Conservation (phyloP, 2,329 filamentous ascomycete genomes). For the Diaporthe sp. region DNA sequence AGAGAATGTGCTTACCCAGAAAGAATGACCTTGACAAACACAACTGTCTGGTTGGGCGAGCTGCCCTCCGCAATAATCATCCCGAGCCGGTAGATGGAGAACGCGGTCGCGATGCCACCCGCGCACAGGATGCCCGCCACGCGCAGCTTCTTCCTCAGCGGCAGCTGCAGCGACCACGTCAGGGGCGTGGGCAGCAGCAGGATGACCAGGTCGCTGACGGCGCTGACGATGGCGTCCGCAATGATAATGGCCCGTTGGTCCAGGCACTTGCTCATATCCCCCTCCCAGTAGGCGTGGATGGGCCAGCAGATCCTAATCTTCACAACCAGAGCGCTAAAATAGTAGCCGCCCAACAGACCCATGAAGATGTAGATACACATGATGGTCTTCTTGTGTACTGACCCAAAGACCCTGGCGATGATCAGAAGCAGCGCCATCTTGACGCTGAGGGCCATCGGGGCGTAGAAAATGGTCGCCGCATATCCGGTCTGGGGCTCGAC, state of each 20-base stretch:
- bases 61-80: slow-evolving; percentile 46
- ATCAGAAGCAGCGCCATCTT: slow-evolving; percentile 60
- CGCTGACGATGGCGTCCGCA: slow-evolving; percentile 47
- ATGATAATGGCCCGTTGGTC: slow-evolving; percentile 52
- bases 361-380: slow-evolving; percentile 56
- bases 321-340: slow-evolving; percentile 56
- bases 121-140: slow-evolving; percentile 50
- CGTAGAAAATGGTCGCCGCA: slow-evolving; percentile 60
- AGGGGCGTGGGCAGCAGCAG: slow-evolving; percentile 39
- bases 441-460: slow-evolving; percentile 58
- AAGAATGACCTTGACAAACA: slow-evolving; percentile 48
- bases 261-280: slow-evolving; percentile 50
- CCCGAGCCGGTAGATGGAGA: slow-evolving; percentile 49
- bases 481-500: slow-evolving; percentile 53
- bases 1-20: slow-evolving; percentile 43
- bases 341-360: slow-evolving; percentile 55
- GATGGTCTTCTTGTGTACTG: slow-evolving; percentile 55
- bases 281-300: slow-evolving; percentile 57
- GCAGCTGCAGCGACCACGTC: slow-evolving; percentile 51
- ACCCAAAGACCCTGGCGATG: slow-evolving; percentile 58
- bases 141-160: slow-evolving; percentile 48
- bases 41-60: slow-evolving; percentile 47
- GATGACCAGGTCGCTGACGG: slow-evolving; percentile 35
- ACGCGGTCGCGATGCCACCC: slow-evolving; percentile 51
- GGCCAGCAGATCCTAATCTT: slow-evolving; percentile 59